Percentiles rank a stretch among this genome's conserved stretches.
Conservation (phyloP, 257 asterid genomes). For the Gynochthodes officinalis region DNA sequence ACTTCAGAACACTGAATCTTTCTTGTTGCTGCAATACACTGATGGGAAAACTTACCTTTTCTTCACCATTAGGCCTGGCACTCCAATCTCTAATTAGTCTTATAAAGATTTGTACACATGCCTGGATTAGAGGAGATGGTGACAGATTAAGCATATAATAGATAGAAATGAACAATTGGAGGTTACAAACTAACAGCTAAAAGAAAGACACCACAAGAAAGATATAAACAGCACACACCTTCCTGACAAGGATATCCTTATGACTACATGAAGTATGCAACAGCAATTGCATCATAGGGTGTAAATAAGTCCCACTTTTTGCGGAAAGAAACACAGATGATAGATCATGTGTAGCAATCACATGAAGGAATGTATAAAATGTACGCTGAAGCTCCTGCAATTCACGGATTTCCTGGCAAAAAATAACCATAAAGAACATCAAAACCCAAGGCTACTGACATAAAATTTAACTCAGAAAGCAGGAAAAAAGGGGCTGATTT, state of each 20-base stretch:
- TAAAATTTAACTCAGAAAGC: background rate
- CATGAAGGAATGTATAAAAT: conserved; percentile 74
- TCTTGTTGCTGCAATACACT: conserved; percentile 1
- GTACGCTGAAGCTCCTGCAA: conserved; percentile 81
- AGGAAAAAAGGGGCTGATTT: too few relatives aligned
- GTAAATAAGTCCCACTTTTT: conserved; percentile 55
- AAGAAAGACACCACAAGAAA: too few relatives aligned
- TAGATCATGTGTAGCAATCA: conserved; percentile 71
- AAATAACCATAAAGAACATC: conserved; percentile 14
- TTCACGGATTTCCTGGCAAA: conserved; percentile 84
- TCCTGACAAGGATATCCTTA: conserved; percentile 67
- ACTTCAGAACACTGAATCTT: conserved; percentile 24
- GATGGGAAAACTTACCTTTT: conserved; percentile 49
- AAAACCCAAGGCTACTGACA: background rate
- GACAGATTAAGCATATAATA: conserved; percentile 14
- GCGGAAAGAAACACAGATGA: conserved; percentile 67
- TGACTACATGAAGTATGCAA: conserved; percentile 66
- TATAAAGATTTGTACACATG: conserved; percentile 82
- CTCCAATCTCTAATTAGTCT: conserved; percentile 96
- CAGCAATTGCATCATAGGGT: conserved; percentile 79
- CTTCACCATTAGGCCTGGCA: conserved; percentile 53
- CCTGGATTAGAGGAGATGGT: conserved; percentile 40
- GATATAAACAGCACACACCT: conserved; percentile 39
- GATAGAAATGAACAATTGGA: background rate
- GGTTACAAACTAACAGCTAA: too few relatives aligned